Evolutionary conservation across 805 yeast genomes (phyloP).

Genomic region (Hanseniaspora taiwanica): DNA sequence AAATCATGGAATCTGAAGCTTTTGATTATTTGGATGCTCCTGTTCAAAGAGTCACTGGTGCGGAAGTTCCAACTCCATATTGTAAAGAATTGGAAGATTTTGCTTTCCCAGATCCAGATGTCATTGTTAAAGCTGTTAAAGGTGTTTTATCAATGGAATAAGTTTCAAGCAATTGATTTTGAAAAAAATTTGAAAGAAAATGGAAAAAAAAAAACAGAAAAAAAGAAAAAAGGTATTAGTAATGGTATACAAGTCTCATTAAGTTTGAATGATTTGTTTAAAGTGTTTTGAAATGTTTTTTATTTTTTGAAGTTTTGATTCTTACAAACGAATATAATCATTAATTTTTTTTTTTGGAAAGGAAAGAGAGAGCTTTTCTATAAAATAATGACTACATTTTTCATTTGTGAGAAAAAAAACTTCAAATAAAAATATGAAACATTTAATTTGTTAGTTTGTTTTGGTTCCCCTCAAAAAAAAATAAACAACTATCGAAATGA

Average conservation of each 20-base stretch:
- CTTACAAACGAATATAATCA: too few relatives aligned
- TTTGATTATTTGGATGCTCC: conserved; percentile 98
- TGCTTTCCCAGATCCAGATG: conserved; percentile 95
- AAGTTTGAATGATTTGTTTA: neutral
- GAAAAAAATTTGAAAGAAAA: neutral
- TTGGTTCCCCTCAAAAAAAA: neutral
- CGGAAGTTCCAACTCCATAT: conserved; percentile 99
- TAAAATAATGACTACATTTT: too few relatives aligned
- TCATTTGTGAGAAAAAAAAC: too few relatives aligned
- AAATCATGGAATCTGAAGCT: conserved; percentile 95
- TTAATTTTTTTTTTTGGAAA: too few relatives aligned
- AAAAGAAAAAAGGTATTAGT: neutral
- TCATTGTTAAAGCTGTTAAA: conserved; percentile 76
- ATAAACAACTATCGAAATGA: too few relatives aligned
- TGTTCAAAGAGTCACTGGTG: conserved; percentile 96
- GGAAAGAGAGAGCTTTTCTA: too few relatives aligned
- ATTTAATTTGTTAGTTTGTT: too few relatives aligned
- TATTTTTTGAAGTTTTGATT: too few relatives aligned
- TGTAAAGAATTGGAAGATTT: conserved; percentile 92
- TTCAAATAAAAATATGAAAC: too few relatives aligned
- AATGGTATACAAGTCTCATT: neutral
- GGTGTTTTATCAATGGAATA: conserved; percentile 59
- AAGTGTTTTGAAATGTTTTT: too few relatives aligned
- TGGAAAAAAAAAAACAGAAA: neutral
- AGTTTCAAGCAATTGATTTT: neutral